Base-by-base conservation (phyloP, 2,329 filamentous ascomycete species). In the Pseudogymnoascus sp. region DNA sequence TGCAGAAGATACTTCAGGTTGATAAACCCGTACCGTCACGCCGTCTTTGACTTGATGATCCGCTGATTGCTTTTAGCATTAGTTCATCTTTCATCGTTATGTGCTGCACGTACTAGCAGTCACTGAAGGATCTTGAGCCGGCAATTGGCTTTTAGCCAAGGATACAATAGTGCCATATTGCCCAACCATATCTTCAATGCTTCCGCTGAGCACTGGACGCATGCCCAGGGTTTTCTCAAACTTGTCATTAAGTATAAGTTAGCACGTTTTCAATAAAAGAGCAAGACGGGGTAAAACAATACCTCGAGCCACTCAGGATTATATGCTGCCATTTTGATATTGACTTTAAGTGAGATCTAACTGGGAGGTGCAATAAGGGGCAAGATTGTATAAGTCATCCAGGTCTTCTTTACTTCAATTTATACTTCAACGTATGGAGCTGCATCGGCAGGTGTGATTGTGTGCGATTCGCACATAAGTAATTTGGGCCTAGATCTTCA, bases 261-360 rank as follows among this genome's bases (percentile, higher is more conserved):
- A 59, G 29, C 26, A 12, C 8, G 3, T 41, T 41, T 6, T 41
- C 38, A 11, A 41, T 61, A 33, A 58, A 23, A 59, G 21, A 60
- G n/a, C n/a, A 31, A 49, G 14, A 19, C 7, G 4, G 11, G 38
- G 33, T 26, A 26, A 29, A 55, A 5, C n/a, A 19, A 14, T 64
- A 69, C 68, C 62, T 68, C 65, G 35, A 69, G 68, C 68, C 68
- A 69, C 43, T 65, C 64, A 31, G 63, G 61, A 1, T 63, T 61
- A 38, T 69, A 69, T 6, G 63, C 64, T 45, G 65, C 67, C 29
- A 58, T 62, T 41, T 41, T 21, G n/a, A 41, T 41, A 16, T 41
- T 19, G 38, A 41, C 10, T 41, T 41, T 19, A 21, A 41, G 38
- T 41, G 16, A 41, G 16, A 21, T 21, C 8, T 21, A n/a, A 39